These are phyloP conservation scores for Podospora comata DNA, from an alignment of 495 filamentous ascomycete genomes.

Conservation along the genomic window DNA sequence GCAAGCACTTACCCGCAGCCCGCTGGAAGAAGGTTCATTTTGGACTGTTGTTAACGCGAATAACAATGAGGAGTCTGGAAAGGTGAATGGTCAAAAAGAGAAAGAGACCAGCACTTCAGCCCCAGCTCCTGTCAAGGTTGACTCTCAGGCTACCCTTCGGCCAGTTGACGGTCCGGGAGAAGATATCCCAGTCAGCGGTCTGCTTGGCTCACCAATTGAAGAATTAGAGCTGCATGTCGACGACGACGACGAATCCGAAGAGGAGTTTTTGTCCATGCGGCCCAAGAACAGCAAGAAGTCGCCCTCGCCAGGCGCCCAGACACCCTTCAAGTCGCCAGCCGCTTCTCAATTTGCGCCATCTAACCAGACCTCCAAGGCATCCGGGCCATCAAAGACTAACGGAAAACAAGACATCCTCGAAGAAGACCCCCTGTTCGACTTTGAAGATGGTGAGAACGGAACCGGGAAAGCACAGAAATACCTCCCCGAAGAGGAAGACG, in stretches of 20 bases:
- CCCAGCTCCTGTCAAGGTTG: constrained; percentile 2
- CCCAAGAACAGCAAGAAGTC: constrained; percentile 24
- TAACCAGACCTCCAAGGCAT: neutral
- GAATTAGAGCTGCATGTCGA: constrained; percentile 29
- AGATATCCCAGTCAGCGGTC: neutral
- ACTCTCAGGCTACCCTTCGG: constrained; percentile 28
- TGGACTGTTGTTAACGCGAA: constrained; percentile 44
- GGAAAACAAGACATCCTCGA: constrained; percentile 3
- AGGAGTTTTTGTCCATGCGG: constrained; percentile 35
- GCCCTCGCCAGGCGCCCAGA: constrained; percentile 20
- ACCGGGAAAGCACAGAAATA: constrained; percentile 15
- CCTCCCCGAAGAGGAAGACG: constrained; percentile 23
- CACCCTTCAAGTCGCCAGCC: constrained; percentile 17
- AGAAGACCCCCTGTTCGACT: constrained; percentile 29
- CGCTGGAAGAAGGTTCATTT: constrained; percentile 41
- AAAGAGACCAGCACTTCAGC: neutral
- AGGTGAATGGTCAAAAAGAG: constrained; percentile 25
- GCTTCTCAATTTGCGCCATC: constrained; percentile 11
- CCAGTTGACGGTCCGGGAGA: neutral
- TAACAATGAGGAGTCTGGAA: constrained; percentile 32
- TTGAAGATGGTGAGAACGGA: constrained; percentile 27
- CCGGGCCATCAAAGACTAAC: constrained; percentile 4
- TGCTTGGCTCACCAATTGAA: constrained; percentile 24
- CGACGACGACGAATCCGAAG: constrained; percentile 29
- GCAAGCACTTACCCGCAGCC: constrained; percentile 41